Base-by-base conservation (phyloP, 2,329 filamentous ascomycete species). In the Colletotrichum nymphaeae region DNA sequence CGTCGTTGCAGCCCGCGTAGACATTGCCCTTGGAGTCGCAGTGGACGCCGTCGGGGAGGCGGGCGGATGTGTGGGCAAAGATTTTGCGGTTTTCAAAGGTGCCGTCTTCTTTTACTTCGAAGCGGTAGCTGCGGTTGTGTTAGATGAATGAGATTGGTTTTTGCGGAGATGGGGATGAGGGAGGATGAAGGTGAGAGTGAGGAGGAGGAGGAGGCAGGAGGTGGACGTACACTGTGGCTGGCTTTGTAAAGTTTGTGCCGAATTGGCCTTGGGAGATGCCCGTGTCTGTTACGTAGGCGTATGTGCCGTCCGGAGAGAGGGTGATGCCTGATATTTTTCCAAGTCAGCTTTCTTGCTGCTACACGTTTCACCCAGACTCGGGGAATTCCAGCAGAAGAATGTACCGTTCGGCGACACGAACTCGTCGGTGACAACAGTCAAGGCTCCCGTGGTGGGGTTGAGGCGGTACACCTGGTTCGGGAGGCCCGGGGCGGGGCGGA, bases 21-120 rank as follows among this genome's bases (percentile, higher is more conserved):
- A 92, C 84, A 64, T 91, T 89, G 1, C 90, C 90, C 14, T 86
- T 80, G 8, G 83, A 80, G 75, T 91, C 89, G 70, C 84, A 85
- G 73, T 90, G 88, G 55, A 90, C 86, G 83, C 92, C 91, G 75
- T 93, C 91, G 0, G 91, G 90, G 2, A 90, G 82, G 2, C 89
- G 88, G 2, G 83, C 78, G 59, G 87, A 84, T 2, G 84, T 82
- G 73, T 87, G 91, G 0, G 91, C 90, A 76, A 93, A 93, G 0
- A 86, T 84, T 69, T 86, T 85, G 65, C 86, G 83, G 77, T 87
- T 86, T 4, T 83, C 81, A 64, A 81, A 86, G 0, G 86, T 87
- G 30, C 86, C 87, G 59, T 88, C 86, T 0, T 81, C 70, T 12
- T 79, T 75, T 3, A 88, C 85, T 7, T 86, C 81, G 59, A 81